phyloP scores from a whole-genome alignment of 352 stramenopile genomes.

The Bremia lactucae region DNA sequence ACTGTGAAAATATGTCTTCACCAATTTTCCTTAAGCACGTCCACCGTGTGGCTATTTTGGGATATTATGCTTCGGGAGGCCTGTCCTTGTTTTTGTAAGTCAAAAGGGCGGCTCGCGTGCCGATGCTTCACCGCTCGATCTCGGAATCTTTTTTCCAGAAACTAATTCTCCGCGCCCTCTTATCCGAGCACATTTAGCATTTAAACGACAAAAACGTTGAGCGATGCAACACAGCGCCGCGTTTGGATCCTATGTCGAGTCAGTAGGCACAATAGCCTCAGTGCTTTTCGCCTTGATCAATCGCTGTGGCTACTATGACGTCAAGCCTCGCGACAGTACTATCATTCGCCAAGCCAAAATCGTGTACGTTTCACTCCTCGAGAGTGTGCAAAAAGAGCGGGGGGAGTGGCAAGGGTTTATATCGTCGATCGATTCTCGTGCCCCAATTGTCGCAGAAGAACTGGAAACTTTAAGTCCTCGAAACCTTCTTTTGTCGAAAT shows the following conservation, averaged over 20 bases:
- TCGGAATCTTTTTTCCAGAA: no score
- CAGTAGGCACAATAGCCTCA: slow-evolving; percentile 35
- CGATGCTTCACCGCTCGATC: no score
- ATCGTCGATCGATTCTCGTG: slow-evolving; percentile 1
- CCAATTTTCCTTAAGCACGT: no score
- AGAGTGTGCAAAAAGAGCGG: slow-evolving; percentile 51
- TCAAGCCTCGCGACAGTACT: slow-evolving; percentile 16
- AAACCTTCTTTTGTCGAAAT: slow-evolving; percentile 10
- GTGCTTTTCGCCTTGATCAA: slow-evolving; percentile 45
- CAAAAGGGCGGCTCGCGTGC: no score
- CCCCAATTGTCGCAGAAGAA: slow-evolving; percentile 15
- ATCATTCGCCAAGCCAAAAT: slow-evolving; percentile 48
- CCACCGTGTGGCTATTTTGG: no score
- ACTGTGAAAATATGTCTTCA: no score
- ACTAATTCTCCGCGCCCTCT: no score
- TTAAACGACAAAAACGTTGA: no score
- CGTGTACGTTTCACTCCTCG: slow-evolving; percentile 54
- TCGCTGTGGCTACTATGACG: slow-evolving; percentile 19
- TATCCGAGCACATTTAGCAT: no score
- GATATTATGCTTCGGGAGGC: no score
- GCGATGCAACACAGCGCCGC: slow-evolving; percentile 27
- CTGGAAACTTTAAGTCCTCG: slow-evolving; percentile 6
- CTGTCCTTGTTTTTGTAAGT: no score
- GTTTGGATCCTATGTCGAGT: slow-evolving; percentile 45
- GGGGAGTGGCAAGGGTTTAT: slow-evolving; percentile 62